Evolutionary conservation across 345 rosid species (phyloP).

Genomic region (Geranium brycei): DNA sequence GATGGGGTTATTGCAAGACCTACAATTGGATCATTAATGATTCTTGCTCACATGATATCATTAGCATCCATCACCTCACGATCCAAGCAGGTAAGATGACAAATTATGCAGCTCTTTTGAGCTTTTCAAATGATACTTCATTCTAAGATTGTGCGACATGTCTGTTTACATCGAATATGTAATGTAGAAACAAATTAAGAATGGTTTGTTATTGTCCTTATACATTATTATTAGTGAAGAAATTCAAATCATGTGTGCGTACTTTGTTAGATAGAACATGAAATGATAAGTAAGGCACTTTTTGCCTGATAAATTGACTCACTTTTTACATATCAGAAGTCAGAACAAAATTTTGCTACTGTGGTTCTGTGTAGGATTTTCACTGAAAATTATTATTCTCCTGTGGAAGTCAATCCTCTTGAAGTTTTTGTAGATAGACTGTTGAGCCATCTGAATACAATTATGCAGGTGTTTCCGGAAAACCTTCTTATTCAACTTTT

Average conservation of each 20-base stretch:
- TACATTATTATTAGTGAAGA: too few species aligned
- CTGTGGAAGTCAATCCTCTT: background rate
- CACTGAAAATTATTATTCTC: background rate
- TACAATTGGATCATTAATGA: conserved; percentile 58
- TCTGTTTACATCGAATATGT: too few species aligned
- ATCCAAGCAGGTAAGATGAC: conserved; percentile 47
- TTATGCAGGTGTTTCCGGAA: conserved; percentile 65
- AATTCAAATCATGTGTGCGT: too few species aligned
- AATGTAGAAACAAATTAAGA: too few species aligned
- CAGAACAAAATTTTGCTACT: too few species aligned
- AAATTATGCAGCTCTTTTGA: background rate
- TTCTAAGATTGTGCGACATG: too few species aligned
- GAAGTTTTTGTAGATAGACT: background rate
- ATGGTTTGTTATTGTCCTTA: too few species aligned
- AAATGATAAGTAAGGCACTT: too few species aligned
- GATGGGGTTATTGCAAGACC: conserved; percentile 66
- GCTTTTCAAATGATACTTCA: background rate
- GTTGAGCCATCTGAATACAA: background rate
- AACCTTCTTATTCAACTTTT: conserved; percentile 66
- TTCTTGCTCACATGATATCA: conserved; percentile 75
- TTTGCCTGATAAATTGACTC: too few species aligned
- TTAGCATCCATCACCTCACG: conserved; percentile 39
- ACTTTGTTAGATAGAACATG: too few species aligned
- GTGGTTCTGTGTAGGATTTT: too few species aligned
- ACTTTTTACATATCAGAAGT: too few species aligned